Conservation (phyloP, 768 basidiomycete genomes). For the Lenzites betulinus region DNA sequence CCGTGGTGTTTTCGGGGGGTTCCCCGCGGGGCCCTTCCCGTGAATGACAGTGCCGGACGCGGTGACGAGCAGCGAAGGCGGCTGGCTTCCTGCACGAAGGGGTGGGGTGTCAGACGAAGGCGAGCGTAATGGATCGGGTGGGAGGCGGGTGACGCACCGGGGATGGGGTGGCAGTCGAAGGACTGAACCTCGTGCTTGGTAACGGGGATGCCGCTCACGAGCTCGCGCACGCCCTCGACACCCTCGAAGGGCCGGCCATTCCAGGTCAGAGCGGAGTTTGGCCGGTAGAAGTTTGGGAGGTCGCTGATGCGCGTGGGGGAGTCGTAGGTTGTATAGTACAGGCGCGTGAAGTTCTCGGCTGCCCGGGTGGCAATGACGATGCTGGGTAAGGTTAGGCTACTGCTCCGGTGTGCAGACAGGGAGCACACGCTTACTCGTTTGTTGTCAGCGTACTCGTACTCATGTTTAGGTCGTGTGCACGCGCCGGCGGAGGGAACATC, state of each 20-base stretch:
- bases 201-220: constrained; percentile 71
- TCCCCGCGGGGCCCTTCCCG: constrained; percentile 59
- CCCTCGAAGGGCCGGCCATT: constrained; percentile 84
- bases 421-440: constrained; percentile 33
- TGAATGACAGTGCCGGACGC: constrained; percentile 82
- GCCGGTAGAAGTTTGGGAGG: constrained; percentile 80
- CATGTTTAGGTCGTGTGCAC: constrained; percentile 21
- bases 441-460: constrained; percentile 34
- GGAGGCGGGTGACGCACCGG: constrained; percentile 48
- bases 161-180: constrained; percentile 89
- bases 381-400: constrained; percentile 40
- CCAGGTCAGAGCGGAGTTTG: constrained; percentile 78
- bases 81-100: constrained; percentile 58
- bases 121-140: not conserved
- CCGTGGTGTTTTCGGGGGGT: constrained; percentile 49
- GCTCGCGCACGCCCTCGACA: constrained; percentile 61
- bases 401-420: not conserved
- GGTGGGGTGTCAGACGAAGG: not conserved
- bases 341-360: constrained; percentile 78
- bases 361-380: constrained; percentile 85
- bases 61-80: constrained; percentile 75
- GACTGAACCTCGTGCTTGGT: constrained; percentile 87
- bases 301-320: constrained; percentile 74
- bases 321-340: constrained; percentile 84
- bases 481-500: not conserved